Percentiles rank a stretch among this genome's conserved stretches.
Conservation (phyloP, 106 monocot species). For the Phalaenopsis equestris region DNA sequence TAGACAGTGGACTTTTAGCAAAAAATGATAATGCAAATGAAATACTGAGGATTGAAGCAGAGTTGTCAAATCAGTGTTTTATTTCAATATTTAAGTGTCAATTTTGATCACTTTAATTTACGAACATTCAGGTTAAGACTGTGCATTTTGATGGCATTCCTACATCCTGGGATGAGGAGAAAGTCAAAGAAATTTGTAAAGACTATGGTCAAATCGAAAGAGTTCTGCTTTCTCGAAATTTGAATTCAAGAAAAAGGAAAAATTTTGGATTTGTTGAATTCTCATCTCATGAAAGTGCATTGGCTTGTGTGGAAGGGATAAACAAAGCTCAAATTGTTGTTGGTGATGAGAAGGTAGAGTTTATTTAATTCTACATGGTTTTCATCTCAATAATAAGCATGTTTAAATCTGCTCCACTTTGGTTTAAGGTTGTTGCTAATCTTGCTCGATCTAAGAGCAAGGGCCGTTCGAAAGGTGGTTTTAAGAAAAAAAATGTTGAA, state of each 20-base stretch:
- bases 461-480: slow-evolving; percentile 27
- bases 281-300: slow-evolving; percentile 40
- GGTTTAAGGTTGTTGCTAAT: slow-evolving; percentile 29
- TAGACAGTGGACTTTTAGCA: background rate
- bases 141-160: slow-evolving; percentile 49
- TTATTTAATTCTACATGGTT: background rate
- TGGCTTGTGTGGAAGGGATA: slow-evolving; percentile 59
- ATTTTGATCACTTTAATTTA: background rate
- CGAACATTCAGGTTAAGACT: slow-evolving; percentile 40
- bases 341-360: slow-evolving; percentile 42
- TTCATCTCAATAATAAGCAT: background rate
- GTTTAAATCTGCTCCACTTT: background rate
- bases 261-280: slow-evolving; percentile 68
- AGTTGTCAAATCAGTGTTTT: background rate
- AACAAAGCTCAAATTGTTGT: slow-evolving; percentile 34
- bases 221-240: slow-evolving; percentile 27
- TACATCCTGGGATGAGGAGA: slow-evolving; percentile 48
- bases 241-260: slow-evolving; percentile 30
- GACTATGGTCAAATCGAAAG: slow-evolving; percentile 44
- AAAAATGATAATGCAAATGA: background rate
- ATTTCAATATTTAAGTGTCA: background rate
- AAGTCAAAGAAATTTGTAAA: slow-evolving; percentile 44
- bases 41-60: background rate
- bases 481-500: slow-evolving; percentile 20
- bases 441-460: slow-evolving; percentile 32